Evolutionary conservation across 2,329 filamentous ascomycete genomes (phyloP), one percentile per base, ranked within the genome.

Genomic region (Neofusicoccum laricinum): DNA sequence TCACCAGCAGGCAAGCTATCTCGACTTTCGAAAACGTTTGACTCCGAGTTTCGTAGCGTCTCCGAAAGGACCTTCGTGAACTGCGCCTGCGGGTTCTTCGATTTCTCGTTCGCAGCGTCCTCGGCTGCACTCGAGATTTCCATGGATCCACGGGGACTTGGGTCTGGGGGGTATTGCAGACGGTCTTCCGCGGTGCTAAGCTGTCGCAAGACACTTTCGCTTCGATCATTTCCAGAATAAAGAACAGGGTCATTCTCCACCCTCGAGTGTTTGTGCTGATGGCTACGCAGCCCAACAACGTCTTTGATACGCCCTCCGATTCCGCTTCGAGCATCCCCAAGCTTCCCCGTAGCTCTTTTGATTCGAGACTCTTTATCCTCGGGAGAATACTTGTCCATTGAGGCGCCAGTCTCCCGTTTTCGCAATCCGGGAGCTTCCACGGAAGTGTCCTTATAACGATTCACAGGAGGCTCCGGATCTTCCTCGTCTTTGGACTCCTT

Each of bases 281-380:
- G 78, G 12, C 74, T 75, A 21, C 78, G 76, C 40, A 80, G 72
- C 38, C 91, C 91, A 40, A 97, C 90, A 2, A 88, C 92, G 72
- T 94, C 92, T 72, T 93, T 93, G 74, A 97, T 93, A 40, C 91
- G 88, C 1, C 90, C 63, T 45, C 63, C 91, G 64, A 97, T 84
- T 0, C 93, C 92, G 64, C 90, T 92, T 51, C 90, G 88, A 50
- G 92, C 91, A 76, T 96, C 92, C 67, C 86, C 90, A 73, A 91
- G 90, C 68, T 90, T 90, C 4, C 86, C 91, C 2, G 90, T 90
- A 15, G 95, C 91, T 66, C 88, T 90, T 74, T 91, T 95, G 75
- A 93, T 85, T 38, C 73, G 69, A 8, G 57, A 61, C 19, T 66
- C 65, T 30, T 61, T 62, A 15, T 66, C 48, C n/a, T 65, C 64